A percentile compares a stretch with the other conserved stretches of the same genome.
Evolutionary conservation across 139 green algal genomes (phyloP).

Genomic region (Picochlorum sp.): DNA sequence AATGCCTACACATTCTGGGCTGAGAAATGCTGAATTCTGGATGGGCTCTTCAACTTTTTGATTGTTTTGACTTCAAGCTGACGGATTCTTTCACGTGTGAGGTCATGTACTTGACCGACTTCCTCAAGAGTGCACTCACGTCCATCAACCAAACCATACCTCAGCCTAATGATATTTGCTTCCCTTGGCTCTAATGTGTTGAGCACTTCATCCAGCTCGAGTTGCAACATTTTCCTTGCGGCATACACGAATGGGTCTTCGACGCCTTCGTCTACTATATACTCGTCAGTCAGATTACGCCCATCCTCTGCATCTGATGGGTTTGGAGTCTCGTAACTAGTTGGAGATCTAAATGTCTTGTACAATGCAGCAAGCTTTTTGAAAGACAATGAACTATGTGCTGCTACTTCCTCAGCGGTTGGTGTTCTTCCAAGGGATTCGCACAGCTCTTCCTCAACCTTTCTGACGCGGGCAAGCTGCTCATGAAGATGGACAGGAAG

Average conservation of each 20-base stretch:
- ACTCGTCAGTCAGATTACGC: constrained; percentile 14
- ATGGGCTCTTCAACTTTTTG: constrained; percentile 60
- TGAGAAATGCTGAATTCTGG: constrained; percentile 12
- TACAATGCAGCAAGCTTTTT: constrained; percentile 41
- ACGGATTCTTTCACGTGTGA: constrained; percentile 95
- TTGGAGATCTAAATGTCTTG: constrained; percentile 24
- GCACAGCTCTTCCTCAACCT: constrained; percentile 22
- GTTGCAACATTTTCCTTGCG: constrained; percentile 30
- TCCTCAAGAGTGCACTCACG: constrained; percentile 81
- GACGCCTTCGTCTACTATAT: constrained; percentile 15
- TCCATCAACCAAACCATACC: constrained; percentile 79
- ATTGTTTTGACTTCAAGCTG: constrained; percentile 94
- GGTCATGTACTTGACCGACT: constrained; percentile 29
- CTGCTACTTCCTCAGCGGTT: constrained; percentile 44
- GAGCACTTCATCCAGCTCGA: constrained; percentile 71
- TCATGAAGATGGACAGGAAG: constrained; percentile 80
- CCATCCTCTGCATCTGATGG: constrained; percentile 12
- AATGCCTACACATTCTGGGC: not conserved
- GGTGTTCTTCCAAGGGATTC: constrained; percentile 29
- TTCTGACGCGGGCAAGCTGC: constrained; percentile 23
- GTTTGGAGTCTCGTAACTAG: constrained; percentile 12
- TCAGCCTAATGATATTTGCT: constrained; percentile 71
- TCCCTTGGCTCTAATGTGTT: constrained; percentile 66
- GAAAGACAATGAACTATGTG: constrained; percentile 39
- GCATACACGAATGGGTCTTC: constrained; percentile 19